Conservation (phyloP, 192 early-diverging fungal species). For the Bifiguratus adelaidae region DNA sequence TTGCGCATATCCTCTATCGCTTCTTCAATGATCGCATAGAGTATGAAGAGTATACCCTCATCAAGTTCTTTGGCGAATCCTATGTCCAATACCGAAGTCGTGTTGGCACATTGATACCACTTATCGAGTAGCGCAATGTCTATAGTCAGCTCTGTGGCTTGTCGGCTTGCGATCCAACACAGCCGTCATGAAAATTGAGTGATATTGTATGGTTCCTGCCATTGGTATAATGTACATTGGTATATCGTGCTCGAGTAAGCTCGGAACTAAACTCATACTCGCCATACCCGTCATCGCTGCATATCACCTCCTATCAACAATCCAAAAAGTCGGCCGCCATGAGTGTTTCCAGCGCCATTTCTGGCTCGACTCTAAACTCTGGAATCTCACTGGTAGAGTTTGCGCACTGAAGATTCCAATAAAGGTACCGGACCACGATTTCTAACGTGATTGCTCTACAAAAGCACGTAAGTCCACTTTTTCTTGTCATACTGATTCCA, state of each 20-base stretch:
- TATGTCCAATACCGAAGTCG: constrained; percentile 57
- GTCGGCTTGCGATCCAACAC: no score
- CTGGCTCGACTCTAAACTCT: constrained; percentile 82
- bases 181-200: no score
- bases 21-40: constrained; percentile 75
- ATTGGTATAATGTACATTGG: no score
- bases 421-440: constrained; percentile 88
- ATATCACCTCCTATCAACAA: no score
- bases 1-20: constrained; percentile 44
- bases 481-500: not conserved
- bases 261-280: no score
- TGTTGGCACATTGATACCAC: constrained; percentile 61
- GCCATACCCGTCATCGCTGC: no score
- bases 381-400: constrained; percentile 67
- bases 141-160: no score
- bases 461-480: not conserved
- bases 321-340: constrained; percentile 97
- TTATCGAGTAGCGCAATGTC: constrained; percentile 49
- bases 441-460: constrained; percentile 80
- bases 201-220: no score
- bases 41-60: constrained; percentile 67
- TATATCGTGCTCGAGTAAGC: no score
- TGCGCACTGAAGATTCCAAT: constrained; percentile 71
- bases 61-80: constrained; percentile 72
- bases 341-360: constrained; percentile 81